These are phyloP conservation scores for Macadamia tetraphylla DNA, from an alignment of 164 flowering plant species.

Conservation along the genomic window DNA sequence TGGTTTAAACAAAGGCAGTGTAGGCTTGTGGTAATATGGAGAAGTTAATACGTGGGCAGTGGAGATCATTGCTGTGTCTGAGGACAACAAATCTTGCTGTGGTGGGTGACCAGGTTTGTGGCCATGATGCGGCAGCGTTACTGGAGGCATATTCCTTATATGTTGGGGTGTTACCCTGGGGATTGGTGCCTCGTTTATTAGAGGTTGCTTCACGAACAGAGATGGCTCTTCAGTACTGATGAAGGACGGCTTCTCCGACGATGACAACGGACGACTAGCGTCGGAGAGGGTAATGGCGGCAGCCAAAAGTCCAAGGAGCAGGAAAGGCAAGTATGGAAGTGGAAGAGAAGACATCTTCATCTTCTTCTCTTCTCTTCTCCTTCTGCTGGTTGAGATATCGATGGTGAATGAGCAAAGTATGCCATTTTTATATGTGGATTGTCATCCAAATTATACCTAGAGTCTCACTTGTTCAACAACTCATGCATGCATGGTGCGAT, in stretches of 20 bases:
- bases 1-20: background rate
- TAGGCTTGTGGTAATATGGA: background rate
- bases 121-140: background rate
- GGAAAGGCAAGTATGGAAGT: conserved; percentile 1
- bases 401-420: background rate
- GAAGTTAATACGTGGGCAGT: too few species aligned
- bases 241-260: background rate
- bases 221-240: background rate
- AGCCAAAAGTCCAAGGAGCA: conserved; percentile 12
- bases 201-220: background rate
- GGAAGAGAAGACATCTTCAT: background rate
- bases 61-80: too few species aligned
- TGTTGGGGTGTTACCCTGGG: conserved; percentile 2
- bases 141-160: conserved; percentile 13
- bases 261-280: background rate
- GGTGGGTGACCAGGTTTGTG: background rate
- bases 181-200: conserved; percentile 2
- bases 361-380: background rate
- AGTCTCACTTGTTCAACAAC: background rate
- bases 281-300: conserved; percentile 10
- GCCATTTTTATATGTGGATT: background rate
- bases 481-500: background rate
- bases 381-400: background rate
- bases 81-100: background rate
- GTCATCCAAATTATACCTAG: background rate